These are phyloP conservation scores for Cutaneotrichosporon sp. DNA, from an alignment of 1,284 basidiomycete species.

Conservation along the genomic window DNA sequence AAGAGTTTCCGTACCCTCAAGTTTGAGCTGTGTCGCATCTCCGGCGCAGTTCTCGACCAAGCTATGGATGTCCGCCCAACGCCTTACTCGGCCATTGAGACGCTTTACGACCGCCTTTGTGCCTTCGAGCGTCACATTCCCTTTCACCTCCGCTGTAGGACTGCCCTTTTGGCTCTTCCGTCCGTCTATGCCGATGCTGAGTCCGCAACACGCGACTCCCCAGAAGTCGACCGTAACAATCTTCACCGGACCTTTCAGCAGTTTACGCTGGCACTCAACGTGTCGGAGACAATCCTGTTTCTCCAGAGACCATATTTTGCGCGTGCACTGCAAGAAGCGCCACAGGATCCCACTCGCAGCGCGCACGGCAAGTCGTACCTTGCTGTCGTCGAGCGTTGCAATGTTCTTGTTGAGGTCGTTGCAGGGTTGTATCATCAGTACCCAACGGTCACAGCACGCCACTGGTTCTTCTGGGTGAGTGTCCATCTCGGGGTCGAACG, in stretches of 20 bases:
- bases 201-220: conserved; percentile 21
- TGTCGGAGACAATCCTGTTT: conserved; percentile 28
- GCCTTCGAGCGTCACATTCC: conserved; percentile 30
- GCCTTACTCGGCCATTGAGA: conserved; percentile 19
- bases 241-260: conserved; percentile 31
- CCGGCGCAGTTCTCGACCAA: conserved; percentile 24
- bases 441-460: conserved; percentile 26
- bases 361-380: conserved; percentile 28
- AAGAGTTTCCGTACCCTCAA: conserved; percentile 28
- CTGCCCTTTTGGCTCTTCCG: conserved; percentile 23
- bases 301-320: conserved; percentile 35
- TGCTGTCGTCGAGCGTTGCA: conserved; percentile 32
- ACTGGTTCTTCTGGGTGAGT: conserved; percentile 38
- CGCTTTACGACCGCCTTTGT: conserved; percentile 27
- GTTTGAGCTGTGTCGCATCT: conserved; percentile 30
- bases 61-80: conserved; percentile 22
- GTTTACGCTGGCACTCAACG: conserved; percentile 29
- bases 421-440: conserved; percentile 24
- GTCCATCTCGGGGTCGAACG: too few relatives aligned
- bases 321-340: conserved; percentile 24
- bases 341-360: conserved; percentile 22
- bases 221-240: conserved; percentile 19
- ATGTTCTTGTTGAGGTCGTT: conserved; percentile 30
- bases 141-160: conserved; percentile 27
- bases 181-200: conserved; percentile 25